Evolutionary conservation across 768 basidiomycete genomes (phyloP), one percentile per base, ranked within the genome.

Genomic region (Thelephora ganbajun): DNA sequence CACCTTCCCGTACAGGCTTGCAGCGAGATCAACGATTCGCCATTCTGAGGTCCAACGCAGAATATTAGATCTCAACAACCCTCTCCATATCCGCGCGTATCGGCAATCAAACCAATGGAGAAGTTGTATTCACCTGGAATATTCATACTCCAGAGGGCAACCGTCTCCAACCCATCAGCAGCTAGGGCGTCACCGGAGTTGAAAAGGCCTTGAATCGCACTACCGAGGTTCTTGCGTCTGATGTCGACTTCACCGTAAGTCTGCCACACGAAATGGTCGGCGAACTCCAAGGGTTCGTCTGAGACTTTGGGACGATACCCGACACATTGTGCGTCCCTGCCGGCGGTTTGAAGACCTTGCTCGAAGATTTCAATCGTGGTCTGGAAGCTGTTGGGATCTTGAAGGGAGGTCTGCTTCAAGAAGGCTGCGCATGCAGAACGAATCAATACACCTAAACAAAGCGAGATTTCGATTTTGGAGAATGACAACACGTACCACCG

Each of bases 11-110:
- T 94, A 97, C 7, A 79, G 82, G 46, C 86, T 78, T 49, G 80
- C 68, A 12, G 89, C 83, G 47, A 91, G 68, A 56, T 94, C 91
- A 42, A 93, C 69, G 33, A 94, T 66, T 64, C 97, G 93, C 94
- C 96, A 99, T 64, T 96, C 96, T 86, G 61, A 59, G 14, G 26
- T n/a, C 20, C 11, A 30, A 4, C 18, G n/a, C 4, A 49, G 35
- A 43, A 46, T 12, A 51, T 18, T 9, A 41, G 18, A 16, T 41
- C 7, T 14, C 39, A 41, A 2, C 14, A 41, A 30, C 26, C 9
- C 26, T 30, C 26, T 30, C 9, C 9, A 30, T 30, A 30, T 30
- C 26, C 5, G 26, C 26, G 26, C 26, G 26, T 9, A 4, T 30
- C 26, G 39, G 39, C 22, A 14, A 41, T 22, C 16, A 41, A 41